Evolutionary conservation across 371 early-diverging fungal genomes (phyloP), one percentile per base, ranked within the genome.

Genomic region (Entomophthora muscae): DNA sequence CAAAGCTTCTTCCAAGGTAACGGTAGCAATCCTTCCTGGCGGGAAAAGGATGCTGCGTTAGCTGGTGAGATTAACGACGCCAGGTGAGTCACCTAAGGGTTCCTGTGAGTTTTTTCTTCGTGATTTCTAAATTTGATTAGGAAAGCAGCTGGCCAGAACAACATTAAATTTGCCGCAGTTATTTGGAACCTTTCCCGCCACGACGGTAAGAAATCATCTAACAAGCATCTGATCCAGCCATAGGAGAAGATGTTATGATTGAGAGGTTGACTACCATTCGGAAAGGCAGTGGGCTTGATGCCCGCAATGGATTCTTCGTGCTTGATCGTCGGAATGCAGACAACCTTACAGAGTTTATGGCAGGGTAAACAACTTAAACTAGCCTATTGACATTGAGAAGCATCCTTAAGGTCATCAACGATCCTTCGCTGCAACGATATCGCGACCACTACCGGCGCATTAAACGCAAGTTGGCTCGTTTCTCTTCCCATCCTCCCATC

Each of bases 121-220:
- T 10, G 33, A 5, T 12, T 30, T 58, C 52, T 53, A 21, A n/a
- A 64, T 1, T 23, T 54, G 22, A 33, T 21, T 66, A 88, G 87
- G 63, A 82, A 83, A 67, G 76, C 74, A 51, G 74, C 77, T 17
- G 78, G 79, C 61, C 86, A 89, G 13, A 70, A 82, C 63, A 80
- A 80, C 1, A 75, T 86, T 67, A 85, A 84, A 69, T 88, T 87
- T 73, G 81, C 84, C 0, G 83, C 78, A 2, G 83, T 86, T 1
- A 67, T 89, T 12, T 71, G 88, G 1, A 64, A 88, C 26, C 77
- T 80, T 53, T 67, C 70, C 12, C 68, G 73, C 22, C 77, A 79
- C 58, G 67, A 71, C 60, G 82, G 84, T 83, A 75, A 63, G 57
- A 51, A 27, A 57, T 59, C 42, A 61, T 30, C 42, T 12, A 30